These are phyloP conservation scores for Gynostemma pentaphyllum DNA, from an alignment of 306 rosid genomes.

Conservation along the genomic window DNA sequence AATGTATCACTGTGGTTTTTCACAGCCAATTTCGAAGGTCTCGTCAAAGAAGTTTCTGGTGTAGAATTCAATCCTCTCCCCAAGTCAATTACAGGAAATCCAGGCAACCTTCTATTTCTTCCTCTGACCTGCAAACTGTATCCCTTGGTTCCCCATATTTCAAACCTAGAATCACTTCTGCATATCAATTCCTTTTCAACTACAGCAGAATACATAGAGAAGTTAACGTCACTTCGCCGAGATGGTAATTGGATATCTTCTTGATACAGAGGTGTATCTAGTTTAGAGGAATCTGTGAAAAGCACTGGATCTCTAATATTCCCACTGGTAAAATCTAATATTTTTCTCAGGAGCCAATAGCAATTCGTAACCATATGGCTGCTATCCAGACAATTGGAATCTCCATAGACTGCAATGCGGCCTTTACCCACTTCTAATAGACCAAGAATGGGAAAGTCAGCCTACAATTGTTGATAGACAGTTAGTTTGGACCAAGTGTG, in stretches of 20 bases:
- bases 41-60: conserved; percentile 13
- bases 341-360: conserved; percentile 65
- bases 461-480: conserved; percentile 41
- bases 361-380: conserved; percentile 98
- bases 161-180: conserved; percentile 63
- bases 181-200: conserved; percentile 69
- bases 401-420: conserved; percentile 84
- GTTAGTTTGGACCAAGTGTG: not conserved
- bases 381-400: conserved; percentile 92
- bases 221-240: conserved; percentile 84
- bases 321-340: conserved; percentile 65
- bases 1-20: conserved; percentile 27
- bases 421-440: conserved; percentile 49
- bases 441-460: conserved; percentile 92
- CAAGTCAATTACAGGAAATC: conserved; percentile 52
- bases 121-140: conserved; percentile 65
- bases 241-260: conserved; percentile 76
- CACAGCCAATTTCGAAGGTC: conserved; percentile 16
- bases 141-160: conserved; percentile 87
- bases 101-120: conserved; percentile 81
- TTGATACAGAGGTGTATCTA: conserved; percentile 32
- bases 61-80: conserved; percentile 56
- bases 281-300: conserved; percentile 59
- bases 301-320: conserved; percentile 64
- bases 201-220: conserved; percentile 70